Base-by-base conservation (phyloP, 2,329 filamentous ascomycete species). In the Ophiosphaerella korrae region DNA sequence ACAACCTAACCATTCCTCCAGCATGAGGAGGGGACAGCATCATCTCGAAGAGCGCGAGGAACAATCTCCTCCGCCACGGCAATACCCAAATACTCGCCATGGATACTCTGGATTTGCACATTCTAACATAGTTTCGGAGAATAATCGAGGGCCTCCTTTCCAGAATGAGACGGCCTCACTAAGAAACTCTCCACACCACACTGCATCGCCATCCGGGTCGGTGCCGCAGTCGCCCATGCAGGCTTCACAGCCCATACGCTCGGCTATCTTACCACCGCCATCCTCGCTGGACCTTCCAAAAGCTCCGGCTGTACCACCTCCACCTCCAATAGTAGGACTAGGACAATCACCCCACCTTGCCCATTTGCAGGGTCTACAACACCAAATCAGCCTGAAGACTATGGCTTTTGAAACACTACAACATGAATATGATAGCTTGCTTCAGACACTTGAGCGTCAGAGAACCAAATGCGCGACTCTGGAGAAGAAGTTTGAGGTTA, bases 341-440 rank as follows among this genome's bases (percentile, higher is more conserved):
- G 36, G 62, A 21, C 65, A 64, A 13, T 61, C 74, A 7, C 73
- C 72, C 14, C 74, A 76, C 33, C 57, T 64, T 14, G 67, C 68
- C 13, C 76, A 79, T 48, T 66, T 80, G 16, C 74, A 78, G 42
- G 77, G 80, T 42, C 72, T 84, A 7, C 82, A 83, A 57, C 80
- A 82, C 59, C 79, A 83, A 61, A 74, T 83, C 33, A 81, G 77
- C 13, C 70, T 82, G 49, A 82, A 83, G 56, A 79, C 81, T 4
- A 69, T 82, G 14, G 77, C 78, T 11, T 73, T 82, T 18, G 78
- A 81, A 52, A 81, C 78, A 1, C 70, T 84, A 6, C 80, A 82
- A 59, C 73, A 74, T n/a, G 81, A 84, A 63, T 80, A 84, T 58
- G 76, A 82, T 45, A 75, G 74, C 39, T 71, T 84, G 3, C 73